Evolutionary conservation across 768 basidiomycete genomes (phyloP).

Genomic region (Neoboletus subvelutipes): DNA sequence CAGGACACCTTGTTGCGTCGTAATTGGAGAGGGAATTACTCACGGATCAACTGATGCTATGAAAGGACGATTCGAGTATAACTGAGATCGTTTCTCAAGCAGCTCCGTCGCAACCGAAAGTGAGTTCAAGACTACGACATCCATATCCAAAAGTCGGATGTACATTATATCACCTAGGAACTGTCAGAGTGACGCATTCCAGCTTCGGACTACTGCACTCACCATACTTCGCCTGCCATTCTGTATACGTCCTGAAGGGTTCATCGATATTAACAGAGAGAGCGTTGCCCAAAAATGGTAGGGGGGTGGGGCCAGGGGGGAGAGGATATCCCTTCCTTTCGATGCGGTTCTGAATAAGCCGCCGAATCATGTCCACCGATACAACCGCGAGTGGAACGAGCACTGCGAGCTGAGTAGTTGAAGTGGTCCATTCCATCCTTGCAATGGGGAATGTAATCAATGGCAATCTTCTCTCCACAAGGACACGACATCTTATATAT

Average conservation of each 20-base stretch:
- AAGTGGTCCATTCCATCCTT: slow-evolving; percentile 11
- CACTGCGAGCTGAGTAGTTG: slow-evolving; percentile 4
- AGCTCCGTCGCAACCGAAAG: slow-evolving; percentile 43
- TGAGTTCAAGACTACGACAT: slow-evolving; percentile 46
- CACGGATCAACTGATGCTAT: slow-evolving; percentile 19
- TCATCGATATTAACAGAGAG: slow-evolving; percentile 12
- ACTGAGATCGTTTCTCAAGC: slow-evolving; percentile 44
- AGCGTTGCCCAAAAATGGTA: slow-evolving; percentile 22
- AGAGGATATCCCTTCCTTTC: slow-evolving; percentile 16
- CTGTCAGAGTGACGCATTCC: neutral
- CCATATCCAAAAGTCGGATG: slow-evolving; percentile 44
- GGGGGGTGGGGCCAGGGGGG: slow-evolving; percentile 21
- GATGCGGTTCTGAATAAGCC: slow-evolving; percentile 3
- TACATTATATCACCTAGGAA: slow-evolving; percentile 45
- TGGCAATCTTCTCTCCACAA: neutral
- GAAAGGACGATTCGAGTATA: slow-evolving; percentile 52
- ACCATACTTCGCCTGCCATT: slow-evolving; percentile 22
- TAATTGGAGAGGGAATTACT: neutral
- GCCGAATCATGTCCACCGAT: neutral
- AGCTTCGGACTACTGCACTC: neutral
- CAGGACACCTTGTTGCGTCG: neutral
- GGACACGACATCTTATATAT: slow-evolving; percentile 2
- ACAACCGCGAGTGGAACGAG: slow-evolving; percentile 2
- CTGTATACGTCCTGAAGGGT: slow-evolving; percentile 19
- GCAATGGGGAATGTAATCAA: neutral